phyloP scores from a whole-genome alignment of 257 asterid species.

The Solanum dulcamara region DNA sequence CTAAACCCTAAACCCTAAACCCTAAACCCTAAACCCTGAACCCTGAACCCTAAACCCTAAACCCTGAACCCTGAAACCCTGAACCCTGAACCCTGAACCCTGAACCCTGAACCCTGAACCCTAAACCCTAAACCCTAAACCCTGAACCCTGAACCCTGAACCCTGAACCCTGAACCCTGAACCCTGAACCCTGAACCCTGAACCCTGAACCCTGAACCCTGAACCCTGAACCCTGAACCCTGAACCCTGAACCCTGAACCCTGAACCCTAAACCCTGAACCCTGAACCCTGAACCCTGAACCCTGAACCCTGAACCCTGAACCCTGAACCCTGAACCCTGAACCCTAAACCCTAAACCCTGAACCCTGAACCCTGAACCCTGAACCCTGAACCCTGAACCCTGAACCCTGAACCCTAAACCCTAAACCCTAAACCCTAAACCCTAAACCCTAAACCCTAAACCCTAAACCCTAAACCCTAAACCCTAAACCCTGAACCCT shows the following conservation, averaged over 20 bases:
- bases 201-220: background rate
- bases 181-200: too few species aligned
- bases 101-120: too few species aligned
- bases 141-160: background rate
- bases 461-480: too few species aligned
- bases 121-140: too few species aligned
- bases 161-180: background rate
- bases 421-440: too few species aligned
- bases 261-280: constrained; percentile 3
- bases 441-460: too few species aligned
- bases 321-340: background rate
- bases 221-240: constrained; percentile 1
- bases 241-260: constrained; percentile 1
- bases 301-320: background rate
- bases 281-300: background rate
- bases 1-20: constrained; percentile 3
- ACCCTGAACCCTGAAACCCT: background rate
- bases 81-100: too few species aligned
- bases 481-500: too few species aligned
- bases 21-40: background rate
- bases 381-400: too few species aligned
- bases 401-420: too few species aligned
- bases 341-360: too few species aligned
- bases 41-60: background rate
- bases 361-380: too few species aligned